Evolutionary conservation across 148 eudicot genomes (phyloP).

Genomic region (Polygonum maritimum): DNA sequence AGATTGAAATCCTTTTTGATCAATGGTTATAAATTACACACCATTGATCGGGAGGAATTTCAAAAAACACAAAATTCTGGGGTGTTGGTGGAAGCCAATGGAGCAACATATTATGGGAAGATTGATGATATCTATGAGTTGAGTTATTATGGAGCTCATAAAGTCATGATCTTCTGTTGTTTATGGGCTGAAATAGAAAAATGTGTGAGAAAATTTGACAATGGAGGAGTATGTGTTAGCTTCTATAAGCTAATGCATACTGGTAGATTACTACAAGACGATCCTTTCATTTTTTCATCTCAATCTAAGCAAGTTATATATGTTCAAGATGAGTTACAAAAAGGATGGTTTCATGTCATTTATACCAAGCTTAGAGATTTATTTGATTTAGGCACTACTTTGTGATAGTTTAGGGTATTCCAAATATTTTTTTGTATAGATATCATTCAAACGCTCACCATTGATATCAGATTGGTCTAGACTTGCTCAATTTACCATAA

Average conservation of each 20-base stretch:
- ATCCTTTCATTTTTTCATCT: too few relatives aligned
- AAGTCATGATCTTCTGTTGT: too few relatives aligned
- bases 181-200: background rate
- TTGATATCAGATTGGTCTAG: too few relatives aligned
- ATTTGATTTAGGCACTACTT: conserved; percentile 11
- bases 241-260: background rate
- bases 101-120: conserved; percentile 8
- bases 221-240: conserved; percentile 6
- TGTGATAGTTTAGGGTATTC: background rate
- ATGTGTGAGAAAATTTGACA: background rate
- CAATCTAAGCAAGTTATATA: too few relatives aligned
- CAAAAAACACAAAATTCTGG: conserved; percentile 13
- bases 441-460: too few relatives aligned
- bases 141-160: conserved; percentile 2
- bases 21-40: background rate
- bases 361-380: conserved; percentile 13
- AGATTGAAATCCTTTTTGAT: background rate
- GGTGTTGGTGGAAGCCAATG: conserved; percentile 8
- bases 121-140: background rate
- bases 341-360: conserved; percentile 15
- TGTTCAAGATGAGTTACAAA: background rate
- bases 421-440: too few relatives aligned
- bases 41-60: background rate
- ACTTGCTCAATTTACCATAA: too few relatives aligned
- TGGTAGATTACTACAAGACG: too few relatives aligned